A percentile compares a stretch with the other conserved stretches of the same genome.
These are phyloP conservation scores for Fusarium globosum DNA, from an alignment of 2,329 filamentous ascomycete genomes.

Conservation along the genomic window DNA sequence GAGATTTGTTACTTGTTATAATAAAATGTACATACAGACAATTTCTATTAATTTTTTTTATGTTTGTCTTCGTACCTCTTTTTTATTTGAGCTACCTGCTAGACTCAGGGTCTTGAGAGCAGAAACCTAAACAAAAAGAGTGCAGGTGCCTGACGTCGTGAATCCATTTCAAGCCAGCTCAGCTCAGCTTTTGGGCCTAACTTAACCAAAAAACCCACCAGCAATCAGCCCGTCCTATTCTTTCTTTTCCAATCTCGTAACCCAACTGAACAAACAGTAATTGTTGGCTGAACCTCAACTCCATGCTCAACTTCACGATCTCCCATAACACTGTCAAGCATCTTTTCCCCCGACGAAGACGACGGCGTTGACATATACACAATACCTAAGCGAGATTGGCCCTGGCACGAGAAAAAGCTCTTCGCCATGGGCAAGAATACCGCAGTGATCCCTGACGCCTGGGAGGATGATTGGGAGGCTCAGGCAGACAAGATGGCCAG, in stretches of 20 bases:
- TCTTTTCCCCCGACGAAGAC: constrained; percentile 31
- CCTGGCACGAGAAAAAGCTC: neutral
- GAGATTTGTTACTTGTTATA: constrained; percentile 21
- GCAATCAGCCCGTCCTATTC: constrained; percentile 20
- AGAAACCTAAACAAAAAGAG: neutral
- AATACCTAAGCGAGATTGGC: neutral
- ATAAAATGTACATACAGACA: neutral
- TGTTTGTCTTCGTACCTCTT: neutral
- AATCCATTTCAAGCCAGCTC: constrained; percentile 29
- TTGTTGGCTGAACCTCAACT: constrained; percentile 17
- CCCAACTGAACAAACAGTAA: neutral
- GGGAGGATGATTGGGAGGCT: constrained; percentile 91
- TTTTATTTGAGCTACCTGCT: constrained; percentile 1
- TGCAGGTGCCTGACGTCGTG: constrained; percentile 27
- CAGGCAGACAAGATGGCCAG: constrained; percentile 71
- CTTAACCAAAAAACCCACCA: constrained; percentile 26
- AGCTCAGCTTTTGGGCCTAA: constrained; percentile 21
- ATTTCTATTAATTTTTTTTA: neutral
- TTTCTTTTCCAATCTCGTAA: constrained; percentile 14
- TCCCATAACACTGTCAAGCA: constrained; percentile 20
- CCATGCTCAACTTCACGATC: constrained; percentile 36
- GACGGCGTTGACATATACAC: constrained; percentile 23
- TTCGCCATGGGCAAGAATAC: constrained; percentile 58
- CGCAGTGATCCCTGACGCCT: constrained; percentile 75
- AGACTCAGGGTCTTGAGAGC: neutral